Conservation (phyloP, 805 yeast genomes). For the Monosporozyma servazzii region DNA sequence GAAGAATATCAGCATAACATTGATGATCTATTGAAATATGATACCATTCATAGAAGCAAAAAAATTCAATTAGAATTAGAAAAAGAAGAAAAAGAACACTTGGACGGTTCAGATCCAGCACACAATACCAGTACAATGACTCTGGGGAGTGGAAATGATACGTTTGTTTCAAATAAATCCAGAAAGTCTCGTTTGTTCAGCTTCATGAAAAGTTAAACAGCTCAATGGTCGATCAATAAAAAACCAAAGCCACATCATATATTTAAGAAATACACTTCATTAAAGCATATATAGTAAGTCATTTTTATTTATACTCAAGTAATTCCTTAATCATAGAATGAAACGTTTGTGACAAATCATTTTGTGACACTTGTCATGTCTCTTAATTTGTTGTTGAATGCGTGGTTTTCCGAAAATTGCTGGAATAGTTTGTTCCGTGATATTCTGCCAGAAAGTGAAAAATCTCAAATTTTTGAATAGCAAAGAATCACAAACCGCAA, state of each 20-base stretch:
- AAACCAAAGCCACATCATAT: no score
- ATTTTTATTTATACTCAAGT: not conserved
- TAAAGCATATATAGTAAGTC: not conserved
- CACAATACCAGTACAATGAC: conserved; percentile 1
- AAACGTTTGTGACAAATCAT: not conserved
- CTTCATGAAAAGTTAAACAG: conserved; percentile 3
- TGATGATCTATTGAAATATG: conserved; percentile 17
- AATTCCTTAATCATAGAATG: not conserved
- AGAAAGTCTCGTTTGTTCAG: conserved; percentile 6
- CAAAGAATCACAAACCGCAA: not conserved
- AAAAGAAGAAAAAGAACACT: not conserved
- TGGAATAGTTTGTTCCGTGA: not conserved
- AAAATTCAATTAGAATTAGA: not conserved
- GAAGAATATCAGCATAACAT: conserved; percentile 14
- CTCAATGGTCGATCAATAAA: not conserved
- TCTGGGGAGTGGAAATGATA: not conserved
- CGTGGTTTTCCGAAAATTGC: not conserved
- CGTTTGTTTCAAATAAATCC: not conserved
- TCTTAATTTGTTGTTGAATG: not conserved
- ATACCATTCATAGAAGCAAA: conserved; percentile 12
- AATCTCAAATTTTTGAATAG: not conserved
- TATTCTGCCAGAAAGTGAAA: not conserved
- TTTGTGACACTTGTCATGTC: not conserved
- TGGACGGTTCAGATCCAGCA: not conserved
- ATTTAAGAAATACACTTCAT: not conserved